These are phyloP conservation scores for Graphilbum fragrans DNA, from an alignment of 2,329 filamentous ascomycete genomes.

Conservation along the genomic window DNA sequence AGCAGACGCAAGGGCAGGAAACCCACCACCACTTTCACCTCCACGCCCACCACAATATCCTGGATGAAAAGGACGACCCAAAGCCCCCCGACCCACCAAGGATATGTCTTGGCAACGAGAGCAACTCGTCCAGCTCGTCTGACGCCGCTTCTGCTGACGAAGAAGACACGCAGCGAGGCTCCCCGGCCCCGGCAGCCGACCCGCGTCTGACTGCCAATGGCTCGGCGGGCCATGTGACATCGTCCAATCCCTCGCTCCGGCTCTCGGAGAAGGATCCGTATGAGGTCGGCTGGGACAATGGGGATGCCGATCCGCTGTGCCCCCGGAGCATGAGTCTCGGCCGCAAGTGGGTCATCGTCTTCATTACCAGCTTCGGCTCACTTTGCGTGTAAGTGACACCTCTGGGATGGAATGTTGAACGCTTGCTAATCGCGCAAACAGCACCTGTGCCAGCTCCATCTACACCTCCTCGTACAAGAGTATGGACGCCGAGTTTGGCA, in stretches of 20 bases:
- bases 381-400: constrained; percentile 82
- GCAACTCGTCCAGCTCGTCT: too few species aligned
- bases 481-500: constrained; percentile 62
- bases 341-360: constrained; percentile 71
- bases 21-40: too few species aligned
- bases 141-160: too few species aligned
- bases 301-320: constrained; percentile 58
- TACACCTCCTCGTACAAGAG: constrained; percentile 76
- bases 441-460: constrained; percentile 58
- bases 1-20: too few species aligned
- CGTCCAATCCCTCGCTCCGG: too few species aligned
- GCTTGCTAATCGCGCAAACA: constrained; percentile 1
- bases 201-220: neutral
- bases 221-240: neutral
- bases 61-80: too few species aligned
- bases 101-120: too few species aligned
- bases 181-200: too few species aligned
- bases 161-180: too few species aligned
- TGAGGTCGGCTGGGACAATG: constrained; percentile 63
- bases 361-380: constrained; percentile 61
- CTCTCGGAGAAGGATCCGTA: constrained; percentile 42
- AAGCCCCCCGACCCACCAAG: too few species aligned
- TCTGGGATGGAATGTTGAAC: too few species aligned
- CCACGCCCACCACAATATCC: too few species aligned
- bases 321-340: constrained; percentile 54